These are phyloP conservation scores for Mycena galericulata DNA, from an alignment of 768 basidiomycete genomes.

Conservation along the genomic window DNA sequence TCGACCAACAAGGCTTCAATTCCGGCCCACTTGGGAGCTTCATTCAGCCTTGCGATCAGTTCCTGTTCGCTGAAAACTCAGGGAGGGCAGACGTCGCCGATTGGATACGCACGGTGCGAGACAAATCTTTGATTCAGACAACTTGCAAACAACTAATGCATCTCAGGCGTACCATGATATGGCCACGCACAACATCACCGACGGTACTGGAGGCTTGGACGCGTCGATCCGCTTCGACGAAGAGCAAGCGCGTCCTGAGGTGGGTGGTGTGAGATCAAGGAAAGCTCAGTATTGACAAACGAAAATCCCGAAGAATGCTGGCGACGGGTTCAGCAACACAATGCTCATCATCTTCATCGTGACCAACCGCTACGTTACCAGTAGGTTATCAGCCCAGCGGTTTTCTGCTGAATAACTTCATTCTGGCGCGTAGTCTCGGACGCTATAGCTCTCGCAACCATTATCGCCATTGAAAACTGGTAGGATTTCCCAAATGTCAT, in stretches of 20 bases:
- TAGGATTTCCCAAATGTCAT: too few species aligned
- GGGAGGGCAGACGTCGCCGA: slow-evolving; percentile 15
- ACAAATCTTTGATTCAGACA: neutral
- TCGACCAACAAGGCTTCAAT: neutral
- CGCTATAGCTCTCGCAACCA: too few species aligned
- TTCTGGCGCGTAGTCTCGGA: too few species aligned
- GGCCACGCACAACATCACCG: slow-evolving; percentile 39
- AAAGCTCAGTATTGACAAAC: neutral
- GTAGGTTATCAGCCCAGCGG: neutral
- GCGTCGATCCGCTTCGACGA: slow-evolving; percentile 40
- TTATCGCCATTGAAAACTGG: too few species aligned
- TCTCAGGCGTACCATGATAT: slow-evolving; percentile 42
- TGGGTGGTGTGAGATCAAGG: neutral
- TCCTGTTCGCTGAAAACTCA: neutral
- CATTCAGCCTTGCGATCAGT: neutral
- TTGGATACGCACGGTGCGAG: slow-evolving; percentile 22
- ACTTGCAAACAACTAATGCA: too few species aligned
- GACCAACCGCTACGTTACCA: neutral
- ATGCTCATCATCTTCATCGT: neutral
- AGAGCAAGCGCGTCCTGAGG: slow-evolving; percentile 29
- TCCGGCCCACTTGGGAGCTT: neutral
- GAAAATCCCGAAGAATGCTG: neutral
- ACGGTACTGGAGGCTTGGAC: slow-evolving; percentile 43
- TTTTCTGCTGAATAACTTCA: too few species aligned
- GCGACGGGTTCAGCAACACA: neutral